Conservation (phyloP, 495 filamentous ascomycete genomes). For the Aspergillus ellipticus region DNA sequence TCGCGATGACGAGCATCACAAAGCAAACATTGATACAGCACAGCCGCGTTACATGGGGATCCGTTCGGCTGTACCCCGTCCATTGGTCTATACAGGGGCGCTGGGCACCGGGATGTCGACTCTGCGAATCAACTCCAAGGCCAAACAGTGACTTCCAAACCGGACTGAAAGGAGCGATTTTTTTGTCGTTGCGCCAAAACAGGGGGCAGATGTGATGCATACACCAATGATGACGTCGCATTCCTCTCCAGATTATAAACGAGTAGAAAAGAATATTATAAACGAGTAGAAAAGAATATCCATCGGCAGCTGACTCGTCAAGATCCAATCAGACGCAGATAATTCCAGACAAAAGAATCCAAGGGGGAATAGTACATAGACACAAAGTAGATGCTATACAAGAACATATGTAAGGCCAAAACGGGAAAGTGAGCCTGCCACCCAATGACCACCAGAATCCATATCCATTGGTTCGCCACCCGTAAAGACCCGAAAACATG, state of each 20-base stretch:
- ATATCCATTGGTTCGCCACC: constrained; percentile 13
- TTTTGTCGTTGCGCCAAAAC: neutral
- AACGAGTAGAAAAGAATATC: constrained; percentile 9
- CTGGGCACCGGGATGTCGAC: neutral
- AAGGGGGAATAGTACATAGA: constrained; percentile 14
- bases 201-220: neutral
- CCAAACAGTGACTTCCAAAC: neutral
- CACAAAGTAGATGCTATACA: constrained; percentile 13
- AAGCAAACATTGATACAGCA: neutral
- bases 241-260: constrained; percentile 7
- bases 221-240: constrained; percentile 8
- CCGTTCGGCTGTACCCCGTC: neutral
- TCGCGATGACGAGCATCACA: neutral
- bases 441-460: constrained; percentile 10
- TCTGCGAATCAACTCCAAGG: neutral
- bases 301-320: constrained; percentile 12
- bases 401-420: constrained; percentile 10
- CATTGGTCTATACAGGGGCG: neutral
- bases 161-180: neutral
- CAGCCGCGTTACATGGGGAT: neutral
- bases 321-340: constrained; percentile 10
- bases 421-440: constrained; percentile 13
- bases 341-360: constrained; percentile 8
- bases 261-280: constrained; percentile 6
- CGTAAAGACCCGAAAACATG: constrained; percentile 14